Base-by-base conservation (phyloP, 257 asterid genomes). In the Jaltomata sinuosa region DNA sequence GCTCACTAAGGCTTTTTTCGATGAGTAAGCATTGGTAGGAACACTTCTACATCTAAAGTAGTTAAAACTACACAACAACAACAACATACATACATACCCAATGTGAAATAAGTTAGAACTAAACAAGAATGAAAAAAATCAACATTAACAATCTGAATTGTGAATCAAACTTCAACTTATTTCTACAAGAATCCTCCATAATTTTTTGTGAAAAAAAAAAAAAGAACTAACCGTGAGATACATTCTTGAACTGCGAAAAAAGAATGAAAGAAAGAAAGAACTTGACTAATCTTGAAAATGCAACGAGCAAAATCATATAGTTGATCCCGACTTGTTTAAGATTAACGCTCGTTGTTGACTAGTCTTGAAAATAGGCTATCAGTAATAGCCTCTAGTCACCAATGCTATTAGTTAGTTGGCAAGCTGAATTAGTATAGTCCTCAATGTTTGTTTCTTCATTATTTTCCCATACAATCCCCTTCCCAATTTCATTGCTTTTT, bases 401-500 rank as follows among this genome's bases (percentile, higher is more conserved):
- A 50, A 87, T 38, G 8, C 8, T 38, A 38, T 42, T 47, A 38
- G 42, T 36, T 71, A 38, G 53, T 68, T 34, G 2, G 54, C 83
- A 86, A 84, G 83, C 79, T 90, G 91, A 84, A 93, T 85, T 88
- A 94, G 89, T 71, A 71, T 71, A 64, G 54, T 85, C 91, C 77
- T 93, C 87, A 93, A 78, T 50, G 95, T 94, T 82, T 92, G 97
- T 88, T 88, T 93, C 90, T 93, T 95, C 93, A 92, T 91, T 21
- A 93, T 87, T 84, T 92, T 95, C n/a, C 98, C 98, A 89, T 90
- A 95, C 84, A 95, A 76, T 87, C 99, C 99, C 6, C 93, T 93
- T 83, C 97, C 98, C 40, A 94, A 69, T 74, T 93, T 95, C 90
- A 93, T 81, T 8, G 55, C 86, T 84, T 89, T 94, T 71, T 65